phyloP scores from a whole-genome alignment of 352 stramenopile genomes.

The Saprolegnia diclina region DNA sequence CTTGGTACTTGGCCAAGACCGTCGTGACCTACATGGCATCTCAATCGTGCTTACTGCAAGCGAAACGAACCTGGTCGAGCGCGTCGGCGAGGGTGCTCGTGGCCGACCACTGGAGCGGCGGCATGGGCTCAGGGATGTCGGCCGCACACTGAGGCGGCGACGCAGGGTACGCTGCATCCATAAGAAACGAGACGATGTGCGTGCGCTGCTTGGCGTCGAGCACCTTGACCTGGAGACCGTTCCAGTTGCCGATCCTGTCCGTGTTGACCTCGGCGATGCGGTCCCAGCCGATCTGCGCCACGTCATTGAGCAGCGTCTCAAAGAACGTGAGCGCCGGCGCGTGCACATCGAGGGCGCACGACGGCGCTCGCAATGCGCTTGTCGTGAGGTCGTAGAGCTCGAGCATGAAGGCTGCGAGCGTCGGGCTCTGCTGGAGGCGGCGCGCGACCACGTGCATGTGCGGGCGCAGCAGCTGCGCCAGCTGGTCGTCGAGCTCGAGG shows the following conservation, averaged over 20 bases:
- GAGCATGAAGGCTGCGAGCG: constrained; percentile 8
- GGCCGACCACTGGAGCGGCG: constrained; percentile 11
- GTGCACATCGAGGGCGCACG: background rate
- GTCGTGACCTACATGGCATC: constrained; percentile 42
- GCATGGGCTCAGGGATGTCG: constrained; percentile 20
- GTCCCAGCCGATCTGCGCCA: constrained; percentile 17
- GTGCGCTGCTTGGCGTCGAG: constrained; percentile 3
- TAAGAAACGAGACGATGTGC: constrained; percentile 22
- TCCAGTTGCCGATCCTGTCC: constrained; percentile 19
- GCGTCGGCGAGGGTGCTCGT: constrained; percentile 2
- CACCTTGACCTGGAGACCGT: constrained; percentile 17
- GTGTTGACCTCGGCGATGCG: constrained; percentile 24
- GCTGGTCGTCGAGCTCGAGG: constrained; percentile 9
- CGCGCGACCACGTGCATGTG: constrained; percentile 10
- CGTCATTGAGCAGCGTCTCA: constrained; percentile 18
- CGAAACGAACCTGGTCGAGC: constrained; percentile 14
- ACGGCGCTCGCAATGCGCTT: background rate
- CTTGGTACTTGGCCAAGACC: constrained; percentile 57
- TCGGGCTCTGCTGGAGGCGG: constrained; percentile 18
- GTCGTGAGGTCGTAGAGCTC: constrained; percentile 9
- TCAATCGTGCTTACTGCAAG: background rate
- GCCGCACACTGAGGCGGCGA: constrained; percentile 13
- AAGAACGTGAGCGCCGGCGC: constrained; percentile 13
- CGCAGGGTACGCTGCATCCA: constrained; percentile 19
- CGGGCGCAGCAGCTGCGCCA: background rate